Base-by-base conservation (phyloP, 768 basidiomycete species). In the Lactifluus subvellereus region DNA sequence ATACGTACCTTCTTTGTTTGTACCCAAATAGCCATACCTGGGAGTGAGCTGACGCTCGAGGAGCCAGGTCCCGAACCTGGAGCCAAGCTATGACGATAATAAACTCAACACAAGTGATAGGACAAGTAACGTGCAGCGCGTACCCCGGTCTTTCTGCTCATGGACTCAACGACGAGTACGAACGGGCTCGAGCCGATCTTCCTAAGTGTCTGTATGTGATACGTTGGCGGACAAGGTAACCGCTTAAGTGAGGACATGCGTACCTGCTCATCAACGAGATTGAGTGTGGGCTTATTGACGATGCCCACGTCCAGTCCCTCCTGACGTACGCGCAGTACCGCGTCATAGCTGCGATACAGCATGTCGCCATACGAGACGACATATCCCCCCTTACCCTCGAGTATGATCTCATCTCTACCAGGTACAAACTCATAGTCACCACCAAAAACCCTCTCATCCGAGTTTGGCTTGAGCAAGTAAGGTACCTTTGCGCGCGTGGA, bases 401-500 rank as follows among this genome's bases (percentile, higher is more conserved):
- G 75, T 68, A 94, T 87, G 27, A 85, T 74, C 74, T 94, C 92
- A 69, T 94, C 91, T 74, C 89, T 91, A 33, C 91, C 90, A 7
- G 91, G 91, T 1, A 84, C 77, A 71, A 94, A 94, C 74, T 86
- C 74, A 75, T 94, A 94, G 66, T 79, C 79, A 27, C 80, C 82
- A 27, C 79, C 87, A 70, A 85, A 92, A 77, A 80, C 85, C 60
- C 77, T 81, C 47, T 81, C 78, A 68, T 81, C 74, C 11, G 90
- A 86, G 68, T 92, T 85, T 69, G 85, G 85, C 70, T 87, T 82
- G 65, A 93, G 82, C 72, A 94, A 87, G 76, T 84, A 92, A 32
- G 92, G 92, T 4, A 94, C 89, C 74, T 94, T 94, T 37, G 92
- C 84, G 47, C 92, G 88, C 5, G 92, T 94, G 6, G 90, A 93